phyloP scores from a whole-genome alignment of 306 rosid species.

The Trifolium fragiferum region DNA sequence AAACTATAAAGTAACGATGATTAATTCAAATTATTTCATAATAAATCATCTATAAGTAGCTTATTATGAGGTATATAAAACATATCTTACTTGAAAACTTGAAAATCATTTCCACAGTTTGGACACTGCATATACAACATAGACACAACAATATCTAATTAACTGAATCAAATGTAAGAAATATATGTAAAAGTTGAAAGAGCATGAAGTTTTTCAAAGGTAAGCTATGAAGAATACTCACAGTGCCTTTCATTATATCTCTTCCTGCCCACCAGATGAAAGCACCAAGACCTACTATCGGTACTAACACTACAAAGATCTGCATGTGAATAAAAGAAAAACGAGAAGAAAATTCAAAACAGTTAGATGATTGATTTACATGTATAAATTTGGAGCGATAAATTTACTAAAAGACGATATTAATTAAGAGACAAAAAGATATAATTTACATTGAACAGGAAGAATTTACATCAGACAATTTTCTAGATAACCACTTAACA shows the following conservation, averaged over 20 bases:
- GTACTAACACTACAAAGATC: constrained; percentile 82
- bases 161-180: constrained; percentile 14
- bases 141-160: not conserved
- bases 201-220: constrained; percentile 32
- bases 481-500: not conserved
- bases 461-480: not conserved
- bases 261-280: constrained; percentile 98
- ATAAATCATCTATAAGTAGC: constrained; percentile 30
- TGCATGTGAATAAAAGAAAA: constrained; percentile 47
- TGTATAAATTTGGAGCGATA: constrained; percentile 22
- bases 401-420: not conserved
- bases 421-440: not conserved
- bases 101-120: constrained; percentile 93
- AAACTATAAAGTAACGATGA: constrained; percentile 3
- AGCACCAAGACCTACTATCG: constrained; percentile 87
- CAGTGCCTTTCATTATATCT: constrained; percentile 89
- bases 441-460: not conserved
- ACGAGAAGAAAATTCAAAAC: constrained; percentile 24
- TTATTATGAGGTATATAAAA: constrained; percentile 1
- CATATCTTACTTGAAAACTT: constrained; percentile 87
- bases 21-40: constrained; percentile 18
- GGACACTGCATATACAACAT: constrained; percentile 80
- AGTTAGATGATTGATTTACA: constrained; percentile 34
- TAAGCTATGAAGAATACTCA: constrained; percentile 51
- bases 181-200: constrained; percentile 26